Evolutionary conservation across 768 basidiomycete species (phyloP), one percentile per base, ranked within the genome.

Genomic region (Russula abietina): DNA sequence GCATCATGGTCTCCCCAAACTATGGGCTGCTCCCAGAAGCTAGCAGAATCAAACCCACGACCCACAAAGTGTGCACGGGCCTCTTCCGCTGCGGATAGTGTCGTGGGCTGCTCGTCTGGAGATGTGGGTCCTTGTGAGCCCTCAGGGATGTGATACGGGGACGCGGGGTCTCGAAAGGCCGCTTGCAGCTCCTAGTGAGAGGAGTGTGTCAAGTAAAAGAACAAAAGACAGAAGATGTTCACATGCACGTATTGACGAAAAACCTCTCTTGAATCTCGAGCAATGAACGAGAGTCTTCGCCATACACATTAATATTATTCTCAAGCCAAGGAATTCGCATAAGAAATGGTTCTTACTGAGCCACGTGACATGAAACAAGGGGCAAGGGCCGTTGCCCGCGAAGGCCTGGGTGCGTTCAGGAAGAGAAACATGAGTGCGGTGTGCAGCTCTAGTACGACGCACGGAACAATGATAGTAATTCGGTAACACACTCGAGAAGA

Each of bases 1-100:
- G 89, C 76, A 68, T 91, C 89, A 33, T 87, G 84, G 65, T 91
- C 86, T 55, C 89, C 89, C 89, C 89, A 91, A 0, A 79, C 83
- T n/a, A 91, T 81, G 16, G 74, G 75, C 69, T 91, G 89, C 69
- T 89, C 86, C 85, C 85, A 89, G 59, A 91, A 84, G n/a, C 86
- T 87, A 30, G 71, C 66, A 2, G 82, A 78, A 69, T 89, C 85
- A 64, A 83, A 83, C 0, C 87, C 86, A 19, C 77, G 70, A 66
- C 77, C 70, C 30, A 71, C 67, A 26, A 88, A 70, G 61, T 76
- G 76, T 30, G 69, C 66, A 36, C 74, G 74, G 1, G 81, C 87
- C 52, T 79, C 75, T 38, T 74, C 73, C 10, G 60, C 67, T 49
- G 55, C 36, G 16, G 62, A 61, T 30, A 39, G 43, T 11, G 46